These are phyloP conservation scores for Fonsecaea erecta DNA, from an alignment of 2,329 filamentous ascomycete genomes.

Conservation along the genomic window DNA sequence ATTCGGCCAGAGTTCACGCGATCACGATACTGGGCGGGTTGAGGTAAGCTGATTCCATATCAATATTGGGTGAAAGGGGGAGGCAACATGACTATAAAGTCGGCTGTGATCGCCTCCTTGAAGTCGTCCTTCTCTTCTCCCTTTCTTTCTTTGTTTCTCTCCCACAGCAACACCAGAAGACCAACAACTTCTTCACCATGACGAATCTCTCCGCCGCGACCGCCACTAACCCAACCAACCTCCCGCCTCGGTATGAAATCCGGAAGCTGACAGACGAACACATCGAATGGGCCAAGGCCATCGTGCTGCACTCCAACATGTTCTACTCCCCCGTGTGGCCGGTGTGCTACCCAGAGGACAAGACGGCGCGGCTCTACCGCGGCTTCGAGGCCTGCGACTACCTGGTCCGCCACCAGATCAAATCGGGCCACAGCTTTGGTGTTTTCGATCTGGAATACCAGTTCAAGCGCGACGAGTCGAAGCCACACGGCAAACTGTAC, in stretches of 20 bases:
- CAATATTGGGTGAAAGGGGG: too few relatives aligned
- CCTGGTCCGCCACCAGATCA: constrained; percentile 44
- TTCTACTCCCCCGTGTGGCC: constrained; percentile 36
- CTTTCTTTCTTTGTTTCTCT: too few relatives aligned
- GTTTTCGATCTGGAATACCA: constrained; percentile 48
- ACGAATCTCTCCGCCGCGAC: constrained; percentile 25
- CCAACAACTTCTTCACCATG: constrained; percentile 12
- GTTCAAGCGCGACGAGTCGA: constrained; percentile 43
- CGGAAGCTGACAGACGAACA: constrained; percentile 25
- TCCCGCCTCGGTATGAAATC: constrained; percentile 31
- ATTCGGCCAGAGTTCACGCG: too few relatives aligned
- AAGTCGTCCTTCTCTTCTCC: too few relatives aligned
- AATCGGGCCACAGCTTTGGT: constrained; percentile 44
- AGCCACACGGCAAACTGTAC: constrained; percentile 35
- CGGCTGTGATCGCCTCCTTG: too few relatives aligned
- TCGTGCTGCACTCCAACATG: constrained; percentile 33
- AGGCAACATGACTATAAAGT: background rate
- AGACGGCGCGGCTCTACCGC: constrained; percentile 19
- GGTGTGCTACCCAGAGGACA: constrained; percentile 26
- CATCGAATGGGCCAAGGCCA: constrained; percentile 25
- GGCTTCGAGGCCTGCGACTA: constrained; percentile 35
- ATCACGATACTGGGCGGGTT: background rate
- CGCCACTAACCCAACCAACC: constrained; percentile 16
- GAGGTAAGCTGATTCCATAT: background rate
- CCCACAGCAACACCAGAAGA: background rate